Conservation (phyloP, 495 filamentous ascomycete species). For the Lophiostoma macrostomum region DNA sequence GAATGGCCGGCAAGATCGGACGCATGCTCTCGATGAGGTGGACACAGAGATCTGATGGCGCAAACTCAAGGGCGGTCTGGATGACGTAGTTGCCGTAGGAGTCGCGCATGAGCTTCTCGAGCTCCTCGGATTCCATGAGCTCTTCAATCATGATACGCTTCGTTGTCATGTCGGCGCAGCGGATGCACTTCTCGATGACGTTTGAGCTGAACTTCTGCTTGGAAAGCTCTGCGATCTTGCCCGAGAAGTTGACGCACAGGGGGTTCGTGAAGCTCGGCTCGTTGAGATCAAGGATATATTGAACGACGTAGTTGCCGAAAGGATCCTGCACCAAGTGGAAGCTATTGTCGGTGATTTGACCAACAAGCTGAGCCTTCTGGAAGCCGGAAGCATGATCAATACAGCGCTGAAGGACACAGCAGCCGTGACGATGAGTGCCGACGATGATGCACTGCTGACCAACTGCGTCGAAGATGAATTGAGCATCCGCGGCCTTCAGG, state of each 20-base stretch:
- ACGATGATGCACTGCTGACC: slow-evolving; percentile 81
- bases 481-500: slow-evolving; percentile 71
- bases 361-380: slow-evolving; percentile 83
- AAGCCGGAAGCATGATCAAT: slow-evolving; percentile 91
- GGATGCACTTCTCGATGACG: slow-evolving; percentile 95
- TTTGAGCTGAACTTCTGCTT: slow-evolving; percentile 99
- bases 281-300: slow-evolving; percentile 93
- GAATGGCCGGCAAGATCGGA: slow-evolving; percentile 75
- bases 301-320: slow-evolving; percentile 96
- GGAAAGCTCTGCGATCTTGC: slow-evolving; percentile 71
- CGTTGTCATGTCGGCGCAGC: slow-evolving; percentile 64
- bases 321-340: slow-evolving; percentile 88
- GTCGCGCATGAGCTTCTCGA: slow-evolving; percentile 84
- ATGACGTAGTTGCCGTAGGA: slow-evolving; percentile 96
- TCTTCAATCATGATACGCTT: slow-evolving; percentile 82
- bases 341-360: slow-evolving; percentile 77
- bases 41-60: slow-evolving; percentile 20
- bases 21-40: slow-evolving; percentile 75
- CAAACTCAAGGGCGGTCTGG: slow-evolving; percentile 67
- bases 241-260: slow-evolving; percentile 70
- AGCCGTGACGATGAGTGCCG: slow-evolving; percentile 95
- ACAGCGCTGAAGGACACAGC: slow-evolving; percentile 95
- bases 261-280: slow-evolving; percentile 81
- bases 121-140: slow-evolving; percentile 68
- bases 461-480: slow-evolving; percentile 96